Conservation (phyloP, 2,329 filamentous ascomycete species). For the Amylocarpus encephaloides region DNA sequence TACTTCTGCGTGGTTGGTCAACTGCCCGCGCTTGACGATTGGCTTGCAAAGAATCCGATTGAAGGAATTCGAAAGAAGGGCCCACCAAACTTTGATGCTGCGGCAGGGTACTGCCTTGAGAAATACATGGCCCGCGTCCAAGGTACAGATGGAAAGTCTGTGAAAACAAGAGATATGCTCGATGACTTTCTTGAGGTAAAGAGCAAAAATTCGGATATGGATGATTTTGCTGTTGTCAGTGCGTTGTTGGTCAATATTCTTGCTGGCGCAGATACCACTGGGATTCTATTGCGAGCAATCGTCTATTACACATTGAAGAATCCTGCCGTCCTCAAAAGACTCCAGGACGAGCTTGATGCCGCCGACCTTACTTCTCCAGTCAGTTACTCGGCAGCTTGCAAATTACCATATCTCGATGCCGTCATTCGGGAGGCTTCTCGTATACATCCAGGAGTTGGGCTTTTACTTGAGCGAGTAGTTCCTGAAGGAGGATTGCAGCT, state of each 20-base stretch:
- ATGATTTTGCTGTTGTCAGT: slow-evolving; percentile 7
- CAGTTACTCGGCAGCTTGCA: slow-evolving; percentile 22
- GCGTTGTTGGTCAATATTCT: slow-evolving; percentile 10
- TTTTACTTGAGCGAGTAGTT: slow-evolving; percentile 44
- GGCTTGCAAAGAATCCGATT: slow-evolving; percentile 19
- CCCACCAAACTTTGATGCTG: slow-evolving; percentile 10
- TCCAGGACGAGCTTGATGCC: slow-evolving; percentile 35
- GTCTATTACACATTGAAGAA: slow-evolving; percentile 35
- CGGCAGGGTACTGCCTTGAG: slow-evolving; percentile 12
- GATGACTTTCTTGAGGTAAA: slow-evolving; percentile 24
- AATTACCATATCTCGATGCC: slow-evolving; percentile 42
- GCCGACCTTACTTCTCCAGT: slow-evolving; percentile 25
- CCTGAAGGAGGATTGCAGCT: slow-evolving; percentile 40
- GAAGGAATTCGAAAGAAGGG: background rate
- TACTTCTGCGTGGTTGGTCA: slow-evolving; percentile 29
- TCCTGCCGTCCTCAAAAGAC: slow-evolving; percentile 13
- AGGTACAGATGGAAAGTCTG: background rate
- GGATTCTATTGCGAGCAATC: slow-evolving; percentile 29
- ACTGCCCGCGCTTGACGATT: slow-evolving; percentile 17
- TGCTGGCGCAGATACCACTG: slow-evolving; percentile 34
- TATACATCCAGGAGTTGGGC: slow-evolving; percentile 41
- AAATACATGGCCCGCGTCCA: slow-evolving; percentile 8
- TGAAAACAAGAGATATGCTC: slow-evolving; percentile 21
- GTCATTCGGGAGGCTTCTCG: slow-evolving; percentile 45
- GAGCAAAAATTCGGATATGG: slow-evolving; percentile 5